Base-by-base conservation (phyloP, 1,284 basidiomycete species). In the Cutaneotrichosporon sp. region DNA sequence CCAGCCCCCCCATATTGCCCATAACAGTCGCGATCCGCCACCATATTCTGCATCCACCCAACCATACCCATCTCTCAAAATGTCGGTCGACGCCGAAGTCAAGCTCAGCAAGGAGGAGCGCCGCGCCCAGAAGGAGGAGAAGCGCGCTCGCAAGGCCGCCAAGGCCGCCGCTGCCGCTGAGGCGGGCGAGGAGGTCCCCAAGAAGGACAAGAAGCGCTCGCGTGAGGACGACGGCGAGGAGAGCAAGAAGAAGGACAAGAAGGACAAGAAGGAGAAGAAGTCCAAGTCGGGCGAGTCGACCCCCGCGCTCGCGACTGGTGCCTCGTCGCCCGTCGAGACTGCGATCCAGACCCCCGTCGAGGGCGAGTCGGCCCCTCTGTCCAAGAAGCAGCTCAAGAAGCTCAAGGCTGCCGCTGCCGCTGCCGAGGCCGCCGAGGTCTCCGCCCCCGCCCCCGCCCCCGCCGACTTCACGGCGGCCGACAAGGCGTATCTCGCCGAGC, bases 401-500 rank as follows among this genome's bases (percentile, higher is more conserved):
- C 69, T 70, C 54, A 71, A 71, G 56, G 69, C 67, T 38, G 67
- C 70, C 42, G 64, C 69, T 27, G 56, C 58, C 8, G 61, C 67
- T 6, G 55, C 69, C 13, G 66, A 63, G 46, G 54, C 69, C 33
- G 68, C 71, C 34, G 69, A 72, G 33, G 59, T 64, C 54, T n/a
- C n/a, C n/a, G n/a, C n/a, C n/a, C 58, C 65, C 38, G 61, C 63
- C 24, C 46, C 67, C 11, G 62, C 68, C 20, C 60, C 73, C 8
- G 49, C 69, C 14, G 67, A 67, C 42, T 74, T 80, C 66, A 71
- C 75, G 27, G 54, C 79, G 36, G 82, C 88, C 31, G 81, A 86
- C 38, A 81, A 83, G 33, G 83, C 84, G 1, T 97, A 88, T 81
- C 83, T 95, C 36, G 72, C 79, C 45, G 86, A 86, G 66, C 87